Base-by-base conservation (phyloP, 129 eudicot species). In the Flaveria linearis region DNA sequence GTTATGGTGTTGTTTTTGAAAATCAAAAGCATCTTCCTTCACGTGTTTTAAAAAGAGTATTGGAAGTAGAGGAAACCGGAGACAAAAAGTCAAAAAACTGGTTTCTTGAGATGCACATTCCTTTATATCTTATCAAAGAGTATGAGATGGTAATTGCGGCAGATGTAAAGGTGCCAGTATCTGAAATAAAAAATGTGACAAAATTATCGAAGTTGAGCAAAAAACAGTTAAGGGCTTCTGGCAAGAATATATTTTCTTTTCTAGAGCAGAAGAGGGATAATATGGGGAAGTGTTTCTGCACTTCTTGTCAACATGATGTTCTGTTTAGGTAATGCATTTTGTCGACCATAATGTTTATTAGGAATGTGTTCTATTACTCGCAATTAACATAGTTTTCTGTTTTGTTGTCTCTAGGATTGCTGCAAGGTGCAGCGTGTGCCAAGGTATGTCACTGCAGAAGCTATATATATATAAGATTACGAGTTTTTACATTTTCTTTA, bases 21-120 rank as follows among this genome's bases (percentile, higher is more conserved):
- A 85, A 81, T 77, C 99, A 95, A 85, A 91, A 89, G 77, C 97
- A 95, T 75, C 86, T 95, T 36, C 92, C 99, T 17, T 86, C 99
- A 16, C 97, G 96, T 71, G 87, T 95, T 43, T 57, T 91, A 86
- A 95, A 95, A 80, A 95, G 47, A 70, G 81, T 91, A 23, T 63
- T 80, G 66, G 96, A 87, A 77, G 81, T 83, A 42, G 99, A 91
- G 80, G 79, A 91, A 88, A 52, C 69, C 11, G 75, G 77, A 60
- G 91, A 85, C 25, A 95, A 89, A 51, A 76, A 74, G 72, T 96
- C 90, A 12, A 91, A 87, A 83, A 85, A 87, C 43, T 95, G 99
- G 99, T 91, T 95, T 77, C 65, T 64, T 30, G 99, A 95, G 76
- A 58, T 74, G 33, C 91, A 87, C 39, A 78, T 95, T 71, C 99